These are phyloP conservation scores for Cystoderma amianthinum DNA, from an alignment of 768 basidiomycete genomes.

Conservation along the genomic window DNA sequence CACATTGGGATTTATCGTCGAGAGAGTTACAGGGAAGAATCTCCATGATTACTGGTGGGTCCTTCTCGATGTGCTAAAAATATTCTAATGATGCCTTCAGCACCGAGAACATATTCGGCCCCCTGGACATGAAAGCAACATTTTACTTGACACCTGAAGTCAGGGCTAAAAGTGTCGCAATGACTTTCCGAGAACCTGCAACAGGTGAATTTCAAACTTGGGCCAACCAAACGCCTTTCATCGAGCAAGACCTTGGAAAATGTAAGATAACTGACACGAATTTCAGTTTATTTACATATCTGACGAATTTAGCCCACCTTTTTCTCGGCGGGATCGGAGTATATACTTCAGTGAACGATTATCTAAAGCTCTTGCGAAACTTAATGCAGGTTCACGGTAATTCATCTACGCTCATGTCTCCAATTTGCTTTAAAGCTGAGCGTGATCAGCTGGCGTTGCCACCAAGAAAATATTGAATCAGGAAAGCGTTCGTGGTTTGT, in stretches of 20 bases:
- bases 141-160: conserved; percentile 20
- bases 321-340: conserved; percentile 23
- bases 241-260: conserved; percentile 18
- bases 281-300: conserved; percentile 8
- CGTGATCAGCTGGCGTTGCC: conserved; percentile 12
- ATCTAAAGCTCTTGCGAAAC: conserved; percentile 23
- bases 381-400: conserved; percentile 20
- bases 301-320: conserved; percentile 9
- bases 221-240: conserved; percentile 11
- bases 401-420: not conserved
- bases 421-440: conserved; percentile 1
- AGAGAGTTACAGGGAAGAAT: conserved; percentile 17
- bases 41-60: conserved; percentile 21
- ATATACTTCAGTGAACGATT: conserved; percentile 19
- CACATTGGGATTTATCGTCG: conserved; percentile 20
- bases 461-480: conserved; percentile 11
- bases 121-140: conserved; percentile 18
- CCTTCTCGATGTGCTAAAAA: not conserved
- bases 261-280: conserved; percentile 7
- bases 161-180: conserved; percentile 9
- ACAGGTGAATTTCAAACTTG: conserved; percentile 12
- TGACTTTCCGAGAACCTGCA: conserved; percentile 15
- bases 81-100: conserved; percentile 6
- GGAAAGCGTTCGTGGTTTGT: conserved; percentile 16
- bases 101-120: conserved; percentile 22